Evolutionary conservation across 805 yeast genomes (phyloP).

Genomic region (Torulaspora microellipsoides): DNA sequence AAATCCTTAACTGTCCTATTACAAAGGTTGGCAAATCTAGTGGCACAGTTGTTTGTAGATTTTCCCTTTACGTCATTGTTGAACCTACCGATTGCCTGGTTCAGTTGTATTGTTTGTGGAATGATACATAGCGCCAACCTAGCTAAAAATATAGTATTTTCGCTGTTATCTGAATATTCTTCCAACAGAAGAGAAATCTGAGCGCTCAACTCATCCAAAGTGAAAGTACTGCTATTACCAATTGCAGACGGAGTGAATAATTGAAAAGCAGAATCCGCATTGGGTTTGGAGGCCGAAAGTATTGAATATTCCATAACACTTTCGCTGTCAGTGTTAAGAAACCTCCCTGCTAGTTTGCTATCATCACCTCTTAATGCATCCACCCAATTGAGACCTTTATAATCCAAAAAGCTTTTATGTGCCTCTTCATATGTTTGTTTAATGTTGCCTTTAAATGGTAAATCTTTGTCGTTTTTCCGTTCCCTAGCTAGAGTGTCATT

Average conservation of each 20-base stretch:
- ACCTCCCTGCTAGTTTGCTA: not conserved
- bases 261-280: slow-evolving; percentile 4
- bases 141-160: not conserved
- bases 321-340: slow-evolving; percentile 16
- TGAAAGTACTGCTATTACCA: slow-evolving; percentile 2
- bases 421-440: slow-evolving; percentile 3
- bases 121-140: slow-evolving; percentile 6
- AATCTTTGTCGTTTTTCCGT: not conserved
- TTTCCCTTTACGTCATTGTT: slow-evolving; percentile 1
- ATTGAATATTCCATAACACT: slow-evolving; percentile 20
- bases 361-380: not conserved
- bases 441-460: slow-evolving; percentile 1
- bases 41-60: slow-evolving; percentile 1
- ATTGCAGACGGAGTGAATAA: slow-evolving; percentile 8
- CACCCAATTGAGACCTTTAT: slow-evolving; percentile 7
- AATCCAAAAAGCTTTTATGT: not conserved
- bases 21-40: slow-evolving; percentile 7
- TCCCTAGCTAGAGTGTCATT: slow-evolving; percentile 6
- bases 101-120: slow-evolving; percentile 10
- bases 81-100: slow-evolving; percentile 6
- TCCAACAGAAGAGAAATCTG: slow-evolving; percentile 7
- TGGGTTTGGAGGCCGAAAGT: slow-evolving; percentile 3
- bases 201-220: slow-evolving; percentile 10
- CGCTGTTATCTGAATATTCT: not conserved
- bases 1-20: slow-evolving; percentile 4